Evolutionary conservation across 345 rosid species (phyloP), one percentile per base, ranked within the genome.

Genomic region (Erysimum cheiranthoides): DNA sequence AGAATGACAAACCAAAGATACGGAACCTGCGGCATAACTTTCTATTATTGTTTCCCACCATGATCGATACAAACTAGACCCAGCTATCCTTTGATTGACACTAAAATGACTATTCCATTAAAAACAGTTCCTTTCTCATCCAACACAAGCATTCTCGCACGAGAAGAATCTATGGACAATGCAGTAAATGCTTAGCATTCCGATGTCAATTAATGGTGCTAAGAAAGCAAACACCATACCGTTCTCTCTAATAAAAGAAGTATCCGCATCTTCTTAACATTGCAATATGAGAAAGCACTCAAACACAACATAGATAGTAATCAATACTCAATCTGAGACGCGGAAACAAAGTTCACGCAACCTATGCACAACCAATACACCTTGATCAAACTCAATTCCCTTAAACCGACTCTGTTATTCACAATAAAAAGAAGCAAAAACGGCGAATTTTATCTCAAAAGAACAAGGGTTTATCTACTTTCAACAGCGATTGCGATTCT

Each of bases 331-430:
- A 64, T 49, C 32, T n/a, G 3, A 59, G 10, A 67, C 0, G 3
- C 45, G 0, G 8, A 66, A 57, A 27, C 78, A 38, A 45, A 25
- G 47, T 65, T 57, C 54, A 74, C 40, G 21, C 56, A 60, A 75
- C 62, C 30, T 12, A 61, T 40, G 21, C 42, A 42, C 16, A 69
- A 25, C 28, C 25, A 36, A 62, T 6, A 34, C 0, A 17, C 34
- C 52, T n/a, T 69, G 71, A 76, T 45, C 75, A 62, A 62, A 63
- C 59, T 17, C 49, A 62, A 54, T 63, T 54, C 65, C 66, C 52
- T 35, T 32, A 70, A 70, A 63, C 51, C 47, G 16, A 73, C 54
- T 54, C 35, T 14, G 7, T 49, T 30, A 56, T 10, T 45, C 27
- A 58, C 65, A 8, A 30, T 6, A 53, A 51, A 13, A 51, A 13